Conservation (phyloP, 345 rosid species). For the Noccaea bulbosa region DNA sequence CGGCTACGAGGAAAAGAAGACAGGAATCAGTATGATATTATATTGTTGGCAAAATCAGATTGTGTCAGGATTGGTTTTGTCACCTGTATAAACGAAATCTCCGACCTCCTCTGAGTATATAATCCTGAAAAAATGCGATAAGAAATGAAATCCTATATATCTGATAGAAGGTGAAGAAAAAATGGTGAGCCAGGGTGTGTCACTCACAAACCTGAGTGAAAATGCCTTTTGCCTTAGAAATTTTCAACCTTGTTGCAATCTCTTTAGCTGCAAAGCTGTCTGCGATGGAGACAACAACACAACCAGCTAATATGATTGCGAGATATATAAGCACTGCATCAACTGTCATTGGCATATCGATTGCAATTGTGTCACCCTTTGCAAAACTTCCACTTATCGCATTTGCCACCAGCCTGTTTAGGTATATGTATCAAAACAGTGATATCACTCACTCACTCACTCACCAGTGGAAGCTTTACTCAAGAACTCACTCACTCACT, state of each 20-base stretch:
- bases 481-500: no score
- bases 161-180: background rate
- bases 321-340: slow-evolving; percentile 79
- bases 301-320: slow-evolving; percentile 80
- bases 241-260: slow-evolving; percentile 73
- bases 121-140: slow-evolving; percentile 62
- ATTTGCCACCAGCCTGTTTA: slow-evolving; percentile 76
- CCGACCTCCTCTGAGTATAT: slow-evolving; percentile 76
- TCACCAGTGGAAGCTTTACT: slow-evolving; percentile 3
- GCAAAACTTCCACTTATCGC: slow-evolving; percentile 60
- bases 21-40: background rate
- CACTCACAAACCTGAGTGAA: slow-evolving; percentile 78
- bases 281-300: slow-evolving; percentile 86
- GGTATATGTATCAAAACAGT: slow-evolving; percentile 22
- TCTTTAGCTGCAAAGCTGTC: slow-evolving; percentile 93
- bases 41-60: slow-evolving; percentile 11
- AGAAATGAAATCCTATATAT: slow-evolving; percentile 5
- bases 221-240: slow-evolving; percentile 81
- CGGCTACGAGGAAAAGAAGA: slow-evolving; percentile 53
- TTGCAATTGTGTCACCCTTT: slow-evolving; percentile 86
- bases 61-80: background rate
- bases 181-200: slow-evolving; percentile 16
- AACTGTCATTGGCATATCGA: slow-evolving; percentile 97
- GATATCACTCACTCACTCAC: background rate
- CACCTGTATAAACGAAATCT: slow-evolving; percentile 88